Percentiles rank a stretch among this genome's conserved stretches.
Evolutionary conservation across 345 rosid species (phyloP).

Genomic region (Fremontodendron californicum): DNA sequence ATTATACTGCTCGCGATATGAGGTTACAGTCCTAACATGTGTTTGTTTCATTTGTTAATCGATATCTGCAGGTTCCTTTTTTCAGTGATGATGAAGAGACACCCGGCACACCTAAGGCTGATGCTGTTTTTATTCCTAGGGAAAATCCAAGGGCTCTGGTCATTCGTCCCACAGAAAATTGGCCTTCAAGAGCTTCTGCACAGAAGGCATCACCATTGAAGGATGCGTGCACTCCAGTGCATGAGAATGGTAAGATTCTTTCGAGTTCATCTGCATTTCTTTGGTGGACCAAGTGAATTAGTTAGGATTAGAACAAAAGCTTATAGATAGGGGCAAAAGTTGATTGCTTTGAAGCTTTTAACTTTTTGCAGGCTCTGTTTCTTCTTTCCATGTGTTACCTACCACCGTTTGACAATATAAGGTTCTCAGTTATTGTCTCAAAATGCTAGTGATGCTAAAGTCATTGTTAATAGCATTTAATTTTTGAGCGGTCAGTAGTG

Average conservation of each 20-base stretch:
- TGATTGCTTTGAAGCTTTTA: background rate
- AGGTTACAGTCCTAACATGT: background rate
- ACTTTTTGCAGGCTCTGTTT: background rate
- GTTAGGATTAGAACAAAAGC: background rate
- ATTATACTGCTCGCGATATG: background rate
- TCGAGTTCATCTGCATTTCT: background rate
- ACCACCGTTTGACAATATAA: background rate
- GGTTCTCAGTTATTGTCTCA: background rate
- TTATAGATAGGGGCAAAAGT: background rate
- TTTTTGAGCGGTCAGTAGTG: background rate
- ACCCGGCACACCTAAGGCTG: slow-evolving; percentile 82
- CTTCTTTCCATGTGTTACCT: background rate
- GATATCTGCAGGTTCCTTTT: slow-evolving; percentile 72
- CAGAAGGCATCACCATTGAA: slow-evolving; percentile 47
- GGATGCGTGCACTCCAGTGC: slow-evolving; percentile 21
- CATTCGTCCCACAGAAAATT: slow-evolving; percentile 56
- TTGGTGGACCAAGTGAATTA: background rate
- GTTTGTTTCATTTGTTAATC: slow-evolving; percentile 4
- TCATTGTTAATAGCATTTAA: background rate
- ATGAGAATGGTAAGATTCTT: slow-evolving; percentile 13
- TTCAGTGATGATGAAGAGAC: slow-evolving; percentile 76
- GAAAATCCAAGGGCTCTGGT: slow-evolving; percentile 91
- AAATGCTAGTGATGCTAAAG: background rate
- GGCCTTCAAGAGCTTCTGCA: slow-evolving; percentile 44
- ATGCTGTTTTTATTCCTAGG: slow-evolving; percentile 81